Base-by-base conservation (phyloP, 805 yeast genomes). In the Ogataea polymorpha region DNA sequence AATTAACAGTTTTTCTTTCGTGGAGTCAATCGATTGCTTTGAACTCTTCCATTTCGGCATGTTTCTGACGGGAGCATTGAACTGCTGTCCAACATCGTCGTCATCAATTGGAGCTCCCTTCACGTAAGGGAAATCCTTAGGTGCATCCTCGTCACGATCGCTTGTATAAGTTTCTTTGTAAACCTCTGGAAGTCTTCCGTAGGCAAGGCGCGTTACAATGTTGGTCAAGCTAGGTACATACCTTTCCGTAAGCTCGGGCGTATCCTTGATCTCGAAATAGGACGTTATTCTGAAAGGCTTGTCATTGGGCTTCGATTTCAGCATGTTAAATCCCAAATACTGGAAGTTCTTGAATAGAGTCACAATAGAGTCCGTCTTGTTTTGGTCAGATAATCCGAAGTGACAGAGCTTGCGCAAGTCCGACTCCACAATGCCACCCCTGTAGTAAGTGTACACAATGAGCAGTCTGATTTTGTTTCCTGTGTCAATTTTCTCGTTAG, bases 401-500 rank as follows among this genome's bases (percentile, higher is more conserved):
- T 73, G 66, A 30, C 82, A 72, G 27, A 93, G 64, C 57, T 90
- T 88, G 35, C 67, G 62, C 47, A 83, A 77, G 65, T 93, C 99
- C 6, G 72, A 58, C 53, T 79, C 83, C 5, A 85, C 71, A 12
- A 93, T 65, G 0, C 96, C 96, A 3, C 90, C 91, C 50, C 98
- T 73, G 58, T 80, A 83, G 21, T 89, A 60, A 0, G 87, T 82
- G 61, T 93, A 93, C 2, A 85, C 64, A 15, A 86, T 67, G 11
- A 93, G 75, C 21, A 85, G 66, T 45, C 99, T 74, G 41, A 88
- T 67, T 56, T 87, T 87, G 55, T 87, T 95, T 13, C 74, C 74
- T 42, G 71, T 68, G 21, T 69, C 76, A 32, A 79, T 69, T 30
- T 66, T 70, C 18, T 66, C 69, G 32, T 75, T 63, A 0, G 70